A percentile compares a stretch with the other conserved stretches of the same genome.
phyloP scores from a whole-genome alignment of 768 basidiomycete genomes.

The Strobilomyces echinocephalus region DNA sequence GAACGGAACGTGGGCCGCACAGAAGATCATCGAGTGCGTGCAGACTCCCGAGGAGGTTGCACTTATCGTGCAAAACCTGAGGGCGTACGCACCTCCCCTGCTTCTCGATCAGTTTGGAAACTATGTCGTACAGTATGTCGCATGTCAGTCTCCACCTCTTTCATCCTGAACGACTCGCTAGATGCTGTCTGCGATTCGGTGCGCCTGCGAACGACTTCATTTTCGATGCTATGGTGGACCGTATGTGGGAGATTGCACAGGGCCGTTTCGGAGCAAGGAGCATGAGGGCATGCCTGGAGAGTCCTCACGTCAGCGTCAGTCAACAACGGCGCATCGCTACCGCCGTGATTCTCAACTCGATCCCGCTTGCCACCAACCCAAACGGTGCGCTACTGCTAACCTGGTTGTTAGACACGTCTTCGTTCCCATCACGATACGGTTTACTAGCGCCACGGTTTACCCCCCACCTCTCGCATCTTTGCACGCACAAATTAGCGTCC shows the following conservation, averaged over 20 bases:
- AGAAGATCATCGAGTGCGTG: conserved; percentile 97
- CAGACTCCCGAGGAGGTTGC: conserved; percentile 80
- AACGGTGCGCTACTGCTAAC: conserved; percentile 94
- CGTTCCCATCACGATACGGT: conserved; percentile 92
- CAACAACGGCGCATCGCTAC: conserved; percentile 95
- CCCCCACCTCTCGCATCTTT: conserved; percentile 92
- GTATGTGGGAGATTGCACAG: conserved; percentile 98
- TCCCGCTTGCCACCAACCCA: conserved; percentile 94
- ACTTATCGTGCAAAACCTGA: conserved; percentile 79
- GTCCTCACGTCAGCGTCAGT: conserved; percentile 75
- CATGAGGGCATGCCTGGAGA: conserved; percentile 96
- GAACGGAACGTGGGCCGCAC: conserved; percentile 99
- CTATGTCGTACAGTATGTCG: conserved; percentile 83
- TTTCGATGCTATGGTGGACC: conserved; percentile 96
- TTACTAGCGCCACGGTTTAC: conserved; percentile 94
- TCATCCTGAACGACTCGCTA: conserved; percentile 26
- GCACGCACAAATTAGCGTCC: conserved; percentile 96
- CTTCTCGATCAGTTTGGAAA: conserved; percentile 92
- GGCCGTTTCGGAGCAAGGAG: conserved; percentile 97
- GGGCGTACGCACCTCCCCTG: conserved; percentile 89
- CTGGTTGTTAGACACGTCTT: conserved; percentile 94
- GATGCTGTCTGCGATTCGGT: conserved; percentile 88
- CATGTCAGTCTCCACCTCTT: background rate
- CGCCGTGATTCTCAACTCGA: conserved; percentile 93
- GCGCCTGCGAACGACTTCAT: conserved; percentile 90